Base-by-base conservation (phyloP, 2,329 filamentous ascomycete species). In the Amauroascus niger region DNA sequence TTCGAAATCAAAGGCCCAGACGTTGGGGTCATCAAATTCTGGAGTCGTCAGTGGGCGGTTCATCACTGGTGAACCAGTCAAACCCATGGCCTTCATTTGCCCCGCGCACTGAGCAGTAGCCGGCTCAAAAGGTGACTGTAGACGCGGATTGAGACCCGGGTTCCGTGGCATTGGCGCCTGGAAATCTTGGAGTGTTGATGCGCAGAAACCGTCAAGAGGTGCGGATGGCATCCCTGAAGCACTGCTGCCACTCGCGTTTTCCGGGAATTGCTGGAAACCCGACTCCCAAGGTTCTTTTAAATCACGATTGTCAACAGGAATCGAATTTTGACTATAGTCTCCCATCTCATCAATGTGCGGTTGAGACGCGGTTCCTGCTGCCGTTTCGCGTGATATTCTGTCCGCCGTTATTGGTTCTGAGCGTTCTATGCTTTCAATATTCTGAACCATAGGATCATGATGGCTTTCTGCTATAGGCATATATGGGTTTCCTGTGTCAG, bases 1-100 rank as follows among this genome's bases (percentile, higher is more conserved):
- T 3, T 50, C 48, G 13, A 50, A 50, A 14, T 50, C 48, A 33
- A 50, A 50, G 2, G 48, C 48, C 48, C 48, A 50, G 6, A 20
- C 13, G 4, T 18, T 18, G 5, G 33, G 8, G 8, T 49, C 46
- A 26, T 49, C 46, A 24, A 24, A 13, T 2, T 33, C 28, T 6
- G 26, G 4, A 32, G 26, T 3, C 20, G 7, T 8, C 14, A 28
- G 26, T 46, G 26, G 26, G 46, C 14, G 18, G 11, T 37, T 39
- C 28, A 39, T 30, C 2, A 20, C 2, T 9, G 47, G 22, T 22
- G 22, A 16, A 28, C 11, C 30, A 4, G 22, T 8, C n/a, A 45
- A 24, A 11, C 20, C 39, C 2, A 5, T 30, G 14, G 6, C 14
- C 8, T 37, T 8, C 26, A 13, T 4, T 20, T 9, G 16, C 30